Evolutionary conservation across 768 basidiomycete genomes (phyloP).

Genomic region (Leccinellum rugosiceps): DNA sequence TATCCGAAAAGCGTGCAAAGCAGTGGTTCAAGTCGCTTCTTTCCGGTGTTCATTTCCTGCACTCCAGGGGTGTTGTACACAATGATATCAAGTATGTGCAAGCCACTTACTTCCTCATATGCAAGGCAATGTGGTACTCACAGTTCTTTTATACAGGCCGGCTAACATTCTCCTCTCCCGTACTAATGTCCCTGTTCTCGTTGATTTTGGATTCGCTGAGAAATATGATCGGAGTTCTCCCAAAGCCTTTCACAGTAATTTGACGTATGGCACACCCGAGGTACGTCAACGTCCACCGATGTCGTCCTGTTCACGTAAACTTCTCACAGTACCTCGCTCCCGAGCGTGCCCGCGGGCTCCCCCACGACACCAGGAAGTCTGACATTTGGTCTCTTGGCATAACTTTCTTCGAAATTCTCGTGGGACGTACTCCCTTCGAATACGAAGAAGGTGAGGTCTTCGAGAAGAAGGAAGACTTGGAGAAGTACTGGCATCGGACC

Average conservation of each 20-base stretch:
- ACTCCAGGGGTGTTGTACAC: conserved; percentile 80
- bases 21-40: conserved; percentile 82
- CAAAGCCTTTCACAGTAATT: conserved; percentile 76
- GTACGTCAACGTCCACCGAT: conserved; percentile 35
- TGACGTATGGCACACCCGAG: conserved; percentile 91
- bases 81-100: conserved; percentile 86
- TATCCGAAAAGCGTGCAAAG: conserved; percentile 72
- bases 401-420: conserved; percentile 92
- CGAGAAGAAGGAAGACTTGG: conserved; percentile 72
- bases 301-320: neutral
- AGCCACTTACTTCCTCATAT: neutral
- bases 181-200: conserved; percentile 78
- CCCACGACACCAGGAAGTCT: conserved; percentile 91
- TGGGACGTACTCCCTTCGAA: conserved; percentile 92
- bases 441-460: conserved; percentile 76
- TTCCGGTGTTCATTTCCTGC: conserved; percentile 81
- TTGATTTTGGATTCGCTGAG: conserved; percentile 97
- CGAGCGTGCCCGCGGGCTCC: conserved; percentile 81
- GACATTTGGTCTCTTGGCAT: conserved; percentile 86
- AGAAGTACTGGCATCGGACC: conserved; percentile 85
- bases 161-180: conserved; percentile 88
- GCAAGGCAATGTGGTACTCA: neutral
- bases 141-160: conserved; percentile 47
- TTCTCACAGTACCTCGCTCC: conserved; percentile 78
- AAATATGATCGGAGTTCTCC: conserved; percentile 63